Base-by-base conservation (phyloP, 768 basidiomycete genomes). In the Boletus tomentosulus region DNA sequence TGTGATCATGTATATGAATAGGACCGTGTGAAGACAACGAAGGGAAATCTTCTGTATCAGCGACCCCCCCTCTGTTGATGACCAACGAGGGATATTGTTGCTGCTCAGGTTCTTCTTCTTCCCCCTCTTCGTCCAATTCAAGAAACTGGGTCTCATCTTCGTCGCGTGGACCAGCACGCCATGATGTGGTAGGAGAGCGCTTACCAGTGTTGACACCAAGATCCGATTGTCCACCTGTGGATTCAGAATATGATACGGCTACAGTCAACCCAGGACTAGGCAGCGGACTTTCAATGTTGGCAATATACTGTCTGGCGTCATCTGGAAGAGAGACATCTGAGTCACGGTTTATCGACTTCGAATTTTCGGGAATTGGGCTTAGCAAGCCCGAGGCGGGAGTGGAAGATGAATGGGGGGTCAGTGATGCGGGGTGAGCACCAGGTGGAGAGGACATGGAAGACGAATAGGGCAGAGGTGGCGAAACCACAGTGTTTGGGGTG, bases 271-370 rank as follows among this genome's bases (percentile, higher is more conserved):
- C 55, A 6, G 86, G 82, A 62, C 81, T 86, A 27, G 79, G 70
- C 8, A 73, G 64, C 3, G 87, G 84, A 5, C 83, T 85, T 52
- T 89, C 87, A 79, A 87, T 83, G 60, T 78, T 81, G 35, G 81
- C 76, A 52, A 89, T 85, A 62, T 88, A 90, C 46, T 79, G 82
- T 57, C 76, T 81, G 15, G 89, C 85, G 66, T 92, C 90, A 51
- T 90, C 87, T 1, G 89, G 86, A 35, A 90, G 75, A 33, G 85
- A 82, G 47, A 86, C 80, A 24, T 79, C 78, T 9, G 87, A 89
- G 48, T 85, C 85, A 51, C 85, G 79, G n/a, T 81, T 79, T 16
- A 74, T 59, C 6, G 71, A 65, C n/a, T 67, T 66, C 22, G 69
- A 67, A 56, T 64, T 63, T 63, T 74, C 69, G 19, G 65, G 57